Conservation (phyloP, 202 grass and related monocot genomes). For the Zoysia matrella region DNA sequence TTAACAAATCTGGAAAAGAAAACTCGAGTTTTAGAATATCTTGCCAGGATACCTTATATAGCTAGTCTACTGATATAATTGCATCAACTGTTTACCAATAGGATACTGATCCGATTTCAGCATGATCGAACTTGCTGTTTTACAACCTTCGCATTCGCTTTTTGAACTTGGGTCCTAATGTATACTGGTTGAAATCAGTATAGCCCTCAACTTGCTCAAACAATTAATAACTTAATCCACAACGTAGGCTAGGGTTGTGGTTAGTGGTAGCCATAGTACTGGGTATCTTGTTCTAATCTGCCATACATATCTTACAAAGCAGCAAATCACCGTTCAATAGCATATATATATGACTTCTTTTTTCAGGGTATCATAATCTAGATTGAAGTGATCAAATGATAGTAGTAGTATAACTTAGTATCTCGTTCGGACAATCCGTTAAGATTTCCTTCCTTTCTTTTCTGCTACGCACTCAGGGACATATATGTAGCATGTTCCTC, state of each 20-base stretch:
- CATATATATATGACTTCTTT: slow-evolving; percentile 19
- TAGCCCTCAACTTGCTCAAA: not conserved
- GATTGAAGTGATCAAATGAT: not conserved
- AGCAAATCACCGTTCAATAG: slow-evolving; percentile 13
- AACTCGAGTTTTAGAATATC: not conserved
- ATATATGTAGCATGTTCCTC: not conserved
- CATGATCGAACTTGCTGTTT: not conserved
- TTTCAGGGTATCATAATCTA: slow-evolving; percentile 21
- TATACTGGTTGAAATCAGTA: not conserved
- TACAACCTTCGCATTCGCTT: not conserved
- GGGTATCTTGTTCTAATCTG: slow-evolving; percentile 28
- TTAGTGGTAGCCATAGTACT: not conserved
- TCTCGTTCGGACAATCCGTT: slow-evolving; percentile 24
- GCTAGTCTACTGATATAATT: not conserved
- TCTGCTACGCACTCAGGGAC: not conserved
- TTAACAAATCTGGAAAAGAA: slow-evolving; percentile 19
- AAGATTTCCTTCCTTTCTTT: not conserved
- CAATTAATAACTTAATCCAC: not conserved
- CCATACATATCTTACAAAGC: slow-evolving; percentile 27
- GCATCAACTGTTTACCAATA: not conserved
- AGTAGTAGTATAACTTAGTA: not conserved
- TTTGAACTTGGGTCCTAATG: slow-evolving; percentile 1
- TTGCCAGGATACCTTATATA: not conserved
- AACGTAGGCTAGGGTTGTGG: not conserved
- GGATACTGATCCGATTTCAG: slow-evolving; percentile 8